Base-by-base conservation (phyloP, 1,284 basidiomycete genomes). In the Trichosporon faecale region DNA sequence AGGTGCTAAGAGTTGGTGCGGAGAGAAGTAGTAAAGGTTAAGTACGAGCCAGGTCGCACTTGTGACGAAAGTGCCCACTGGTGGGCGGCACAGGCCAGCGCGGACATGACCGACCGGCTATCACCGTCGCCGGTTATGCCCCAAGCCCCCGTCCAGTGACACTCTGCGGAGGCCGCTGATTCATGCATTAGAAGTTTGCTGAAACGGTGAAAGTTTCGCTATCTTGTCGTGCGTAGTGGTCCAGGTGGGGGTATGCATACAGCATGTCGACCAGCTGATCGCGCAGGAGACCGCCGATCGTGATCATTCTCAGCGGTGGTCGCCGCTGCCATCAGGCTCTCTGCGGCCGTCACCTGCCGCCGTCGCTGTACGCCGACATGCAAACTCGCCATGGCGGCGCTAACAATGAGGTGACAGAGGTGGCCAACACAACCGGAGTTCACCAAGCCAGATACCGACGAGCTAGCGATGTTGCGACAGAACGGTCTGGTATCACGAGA, bases 81-180 rank as follows among this genome's bases (percentile, higher is more conserved):
- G 57, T 29, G 27, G 57, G 29, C 27, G 57, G 57, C 57, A 6
- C 57, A 27, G 16, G 29, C 57, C 23, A 31, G 29, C 29, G 57
- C 57, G 57, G 57, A 61, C 57, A 61, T 61, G 57, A 61, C 57
- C 57, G 57, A 61, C 57, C 57, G 57, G 57, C 57, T 61, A 61
- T 61, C 21, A 61, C 57, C 57, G 57, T 61, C 57, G 5, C 57
- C 57, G 57, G 57, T 8, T 29, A 37, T 37, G 27, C 27, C 57
- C 57, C 57, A 29, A 61, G 57, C 27, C 27, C 12, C 12, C 14
- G 27, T 16, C 27, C 57, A 60, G 55, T 29, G 12, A 6, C 18
- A 18, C 49, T 9, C 49, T 6, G 49, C 49, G 49, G 49, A 52
- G 16, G 49, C 49, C 49, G 49, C 49, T 52, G n/a, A 52, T n/a